phyloP scores from a whole-genome alignment of 2,329 filamentous ascomycete genomes.

The Talaromyces sp. region DNA sequence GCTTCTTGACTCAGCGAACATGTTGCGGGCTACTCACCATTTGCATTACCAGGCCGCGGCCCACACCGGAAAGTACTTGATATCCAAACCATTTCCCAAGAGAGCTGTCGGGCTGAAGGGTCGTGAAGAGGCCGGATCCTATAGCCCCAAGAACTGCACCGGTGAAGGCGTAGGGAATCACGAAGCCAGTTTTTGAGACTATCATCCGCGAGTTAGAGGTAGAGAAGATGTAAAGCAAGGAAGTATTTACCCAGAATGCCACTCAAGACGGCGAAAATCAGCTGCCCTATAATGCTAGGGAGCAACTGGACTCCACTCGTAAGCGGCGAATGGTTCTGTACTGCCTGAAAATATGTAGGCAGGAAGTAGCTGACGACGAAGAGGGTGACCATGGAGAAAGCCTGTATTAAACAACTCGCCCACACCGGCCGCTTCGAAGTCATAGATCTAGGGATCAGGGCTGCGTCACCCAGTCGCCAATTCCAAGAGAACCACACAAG shows the following conservation, averaged over 20 bases:
- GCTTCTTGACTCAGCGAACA: too few species aligned
- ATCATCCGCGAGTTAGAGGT: not conserved
- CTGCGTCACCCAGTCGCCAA: slow-evolving; percentile 25
- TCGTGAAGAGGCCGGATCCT: slow-evolving; percentile 31
- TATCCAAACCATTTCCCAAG: slow-evolving; percentile 32
- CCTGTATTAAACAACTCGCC: not conserved
- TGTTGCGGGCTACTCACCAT: slow-evolving; percentile 16
- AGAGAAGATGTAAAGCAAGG: not conserved
- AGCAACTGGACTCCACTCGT: slow-evolving; percentile 34
- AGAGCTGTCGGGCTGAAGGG: slow-evolving; percentile 26
- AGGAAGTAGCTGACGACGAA: slow-evolving; percentile 28
- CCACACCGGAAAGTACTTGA: slow-evolving; percentile 31
- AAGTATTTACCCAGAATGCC: slow-evolving; percentile 25
- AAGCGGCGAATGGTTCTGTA: slow-evolving; percentile 28
- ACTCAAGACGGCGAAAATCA: slow-evolving; percentile 32
- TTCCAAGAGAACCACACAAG: slow-evolving; percentile 29
- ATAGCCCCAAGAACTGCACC: slow-evolving; percentile 20
- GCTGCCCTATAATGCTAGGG: slow-evolving; percentile 27
- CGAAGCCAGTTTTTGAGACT: not conserved
- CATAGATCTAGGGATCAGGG: slow-evolving; percentile 31
- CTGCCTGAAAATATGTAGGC: slow-evolving; percentile 19
- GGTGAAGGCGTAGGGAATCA: not conserved
- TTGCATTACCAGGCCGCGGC: slow-evolving; percentile 28
- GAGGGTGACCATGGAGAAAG: not conserved
- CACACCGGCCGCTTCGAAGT: not conserved